phyloP scores from a whole-genome alignment of 2,329 filamentous ascomycete species.

The Pyricularia sp. region DNA sequence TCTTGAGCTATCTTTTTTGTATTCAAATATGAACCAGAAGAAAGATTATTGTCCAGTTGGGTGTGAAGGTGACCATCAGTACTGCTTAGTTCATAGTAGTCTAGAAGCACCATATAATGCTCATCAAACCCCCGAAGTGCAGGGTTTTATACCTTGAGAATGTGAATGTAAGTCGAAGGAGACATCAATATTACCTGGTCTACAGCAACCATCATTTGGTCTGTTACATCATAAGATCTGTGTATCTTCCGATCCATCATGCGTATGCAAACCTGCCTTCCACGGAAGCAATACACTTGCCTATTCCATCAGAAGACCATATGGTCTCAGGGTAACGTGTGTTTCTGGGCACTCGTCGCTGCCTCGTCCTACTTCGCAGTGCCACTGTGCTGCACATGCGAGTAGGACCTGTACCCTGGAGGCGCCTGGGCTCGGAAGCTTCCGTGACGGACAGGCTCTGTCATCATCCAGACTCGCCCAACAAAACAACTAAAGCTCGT shows the following conservation, averaged over 20 bases:
- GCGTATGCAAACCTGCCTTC: background rate
- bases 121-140: background rate
- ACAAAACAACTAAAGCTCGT: background rate
- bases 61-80: background rate
- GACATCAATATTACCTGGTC: background rate
- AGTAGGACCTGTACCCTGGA: background rate
- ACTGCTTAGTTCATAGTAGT: background rate
- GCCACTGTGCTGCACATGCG: background rate
- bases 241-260: background rate
- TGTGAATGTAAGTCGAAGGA: background rate
- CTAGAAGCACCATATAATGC: background rate
- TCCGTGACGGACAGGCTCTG: background rate
- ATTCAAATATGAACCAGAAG: background rate
- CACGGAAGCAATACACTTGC: background rate
- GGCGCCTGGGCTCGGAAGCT: background rate
- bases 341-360: background rate
- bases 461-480: background rate
- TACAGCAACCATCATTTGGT: background rate
- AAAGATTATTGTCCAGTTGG: background rate
- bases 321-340: background rate
- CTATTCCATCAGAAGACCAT: background rate
- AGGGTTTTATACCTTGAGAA: background rate
- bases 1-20: background rate
- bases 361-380: background rate
- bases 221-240: background rate